phyloP scores from a whole-genome alignment of 2,329 filamentous ascomycete species.

The Colletotrichum agaves region DNA sequence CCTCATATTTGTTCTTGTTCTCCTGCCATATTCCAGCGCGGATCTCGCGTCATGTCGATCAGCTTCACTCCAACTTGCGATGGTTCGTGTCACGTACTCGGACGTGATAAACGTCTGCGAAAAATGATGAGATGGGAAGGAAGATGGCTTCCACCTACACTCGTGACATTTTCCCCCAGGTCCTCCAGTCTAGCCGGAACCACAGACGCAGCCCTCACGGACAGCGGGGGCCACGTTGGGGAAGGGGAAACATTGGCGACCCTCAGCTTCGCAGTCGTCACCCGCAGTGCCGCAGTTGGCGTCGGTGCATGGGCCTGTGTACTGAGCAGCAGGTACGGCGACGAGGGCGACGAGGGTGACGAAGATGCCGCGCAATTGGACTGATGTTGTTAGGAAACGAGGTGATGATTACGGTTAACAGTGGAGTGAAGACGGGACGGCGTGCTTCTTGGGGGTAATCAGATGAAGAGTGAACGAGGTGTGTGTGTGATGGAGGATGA shows the following conservation, averaged over 20 bases:
- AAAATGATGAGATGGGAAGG: constrained; percentile 6
- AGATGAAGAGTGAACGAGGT: constrained; percentile 2
- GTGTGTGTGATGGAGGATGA: background rate
- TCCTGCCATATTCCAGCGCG: too few species aligned
- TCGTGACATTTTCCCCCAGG: background rate
- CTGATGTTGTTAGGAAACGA: background rate
- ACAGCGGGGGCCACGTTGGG: constrained; percentile 31
- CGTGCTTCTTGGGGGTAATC: background rate
- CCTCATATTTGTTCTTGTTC: too few species aligned
- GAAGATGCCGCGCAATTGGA: constrained; percentile 23
- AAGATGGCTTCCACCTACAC: constrained; percentile 1
- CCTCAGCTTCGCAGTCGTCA: constrained; percentile 28
- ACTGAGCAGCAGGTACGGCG: constrained; percentile 15
- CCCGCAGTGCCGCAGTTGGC: constrained; percentile 25
- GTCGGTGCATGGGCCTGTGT: constrained; percentile 28
- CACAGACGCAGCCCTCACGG: constrained; percentile 33
- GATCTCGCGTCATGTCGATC: too few species aligned
- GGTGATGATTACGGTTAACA: background rate
- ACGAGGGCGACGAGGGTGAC: constrained; percentile 17
- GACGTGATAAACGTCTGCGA: background rate
- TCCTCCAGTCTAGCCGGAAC: constrained; percentile 11
- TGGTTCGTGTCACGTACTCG: too few species aligned
- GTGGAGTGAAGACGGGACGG: background rate
- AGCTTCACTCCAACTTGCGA: too few species aligned
- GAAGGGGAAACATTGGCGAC: constrained; percentile 33